phyloP scores from a whole-genome alignment of 2,329 filamentous ascomycete genomes.

The Orbilia ellipsospora region DNA sequence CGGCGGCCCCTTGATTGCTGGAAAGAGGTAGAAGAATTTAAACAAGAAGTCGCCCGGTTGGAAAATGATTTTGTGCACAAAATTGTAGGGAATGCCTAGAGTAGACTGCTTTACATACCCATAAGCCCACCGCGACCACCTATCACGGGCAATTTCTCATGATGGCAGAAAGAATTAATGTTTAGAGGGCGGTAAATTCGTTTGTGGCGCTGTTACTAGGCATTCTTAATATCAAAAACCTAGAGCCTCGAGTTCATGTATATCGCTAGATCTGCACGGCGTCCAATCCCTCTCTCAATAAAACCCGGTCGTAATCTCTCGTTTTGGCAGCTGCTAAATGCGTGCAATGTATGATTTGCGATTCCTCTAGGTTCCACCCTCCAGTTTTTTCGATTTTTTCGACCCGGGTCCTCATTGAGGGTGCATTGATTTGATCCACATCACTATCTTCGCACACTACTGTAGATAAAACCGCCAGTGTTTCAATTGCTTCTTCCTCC shows the following conservation, averaged over 20 bases:
- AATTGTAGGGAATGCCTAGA: constrained; percentile 67
- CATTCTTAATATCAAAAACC: too few species aligned
- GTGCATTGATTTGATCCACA: constrained; percentile 58
- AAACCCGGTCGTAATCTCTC: constrained; percentile 5
- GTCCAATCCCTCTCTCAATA: constrained; percentile 1
- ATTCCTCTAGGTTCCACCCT: constrained; percentile 64
- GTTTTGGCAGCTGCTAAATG: constrained; percentile 18
- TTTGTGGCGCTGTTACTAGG: too few species aligned
- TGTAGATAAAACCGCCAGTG: constrained; percentile 70
- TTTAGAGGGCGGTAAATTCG: too few species aligned
- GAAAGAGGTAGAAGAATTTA: constrained; percentile 90
- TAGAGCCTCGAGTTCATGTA: too few species aligned
- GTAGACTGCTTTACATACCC: neutral
- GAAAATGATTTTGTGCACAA: constrained; percentile 90
- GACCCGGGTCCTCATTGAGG: constrained; percentile 67
- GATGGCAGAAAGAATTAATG: too few species aligned
- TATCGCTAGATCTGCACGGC: too few species aligned
- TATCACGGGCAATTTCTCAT: neutral
- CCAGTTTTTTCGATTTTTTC: constrained; percentile 84
- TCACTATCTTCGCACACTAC: constrained; percentile 72
- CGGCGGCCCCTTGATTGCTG: constrained; percentile 91
- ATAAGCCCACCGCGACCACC: neutral
- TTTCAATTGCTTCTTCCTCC: constrained; percentile 84
- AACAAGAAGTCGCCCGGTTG: constrained; percentile 84
- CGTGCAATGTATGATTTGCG: constrained; percentile 24